Base-by-base conservation (phyloP, 2,329 filamentous ascomycete genomes). In the Penicillium sp. region DNA sequence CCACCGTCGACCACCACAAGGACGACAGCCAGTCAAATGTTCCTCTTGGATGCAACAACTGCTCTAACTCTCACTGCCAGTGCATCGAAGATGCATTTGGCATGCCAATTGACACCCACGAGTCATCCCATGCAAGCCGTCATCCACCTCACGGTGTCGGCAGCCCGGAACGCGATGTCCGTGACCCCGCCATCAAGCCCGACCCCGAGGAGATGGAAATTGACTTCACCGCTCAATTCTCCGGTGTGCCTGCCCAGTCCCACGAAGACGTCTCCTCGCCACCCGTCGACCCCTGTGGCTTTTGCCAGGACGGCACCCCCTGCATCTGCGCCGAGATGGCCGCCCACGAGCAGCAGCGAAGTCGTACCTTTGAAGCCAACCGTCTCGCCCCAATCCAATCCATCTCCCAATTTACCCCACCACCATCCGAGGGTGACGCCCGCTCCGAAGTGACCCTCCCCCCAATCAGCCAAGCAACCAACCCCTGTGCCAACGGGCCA, bases 251-350 rank as follows among this genome's bases (percentile, higher is more conserved):
- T 24, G 50, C 54, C 47, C 62, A 68, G 61, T 48, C 58, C 11
- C 38, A 56, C 31, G 54, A 54, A 58, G 38, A 66, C 60, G 58
- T 72, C 68, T 58, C 74, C 66, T 62, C 73, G 58, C 43, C 70
- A 18, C 67, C 72, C n/a, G 76, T 84, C 57, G 89, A 93, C 63
- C 82, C 84, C 18, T 94, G 90, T 69, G 90, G 90, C 6, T 94
- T 94, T 75, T 94, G 90, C 73, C 84, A 87, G 57, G 88, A 92
- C 55, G 89, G 88, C 4, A 92, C 88, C 0, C 90, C 90, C 63
- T 94, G 90, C 67, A 85, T 92, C 60, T 94, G 90, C 71, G 89
- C 89, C 22, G 89, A 92, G 60, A 78, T 81, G 73, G 75, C 76
- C 3, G 75, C 75, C 7, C 77, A 78, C 54, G 70, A 71, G 59